Evolutionary conservation across 257 asterid species (phyloP).

Genomic region (Echites panduratus): DNA sequence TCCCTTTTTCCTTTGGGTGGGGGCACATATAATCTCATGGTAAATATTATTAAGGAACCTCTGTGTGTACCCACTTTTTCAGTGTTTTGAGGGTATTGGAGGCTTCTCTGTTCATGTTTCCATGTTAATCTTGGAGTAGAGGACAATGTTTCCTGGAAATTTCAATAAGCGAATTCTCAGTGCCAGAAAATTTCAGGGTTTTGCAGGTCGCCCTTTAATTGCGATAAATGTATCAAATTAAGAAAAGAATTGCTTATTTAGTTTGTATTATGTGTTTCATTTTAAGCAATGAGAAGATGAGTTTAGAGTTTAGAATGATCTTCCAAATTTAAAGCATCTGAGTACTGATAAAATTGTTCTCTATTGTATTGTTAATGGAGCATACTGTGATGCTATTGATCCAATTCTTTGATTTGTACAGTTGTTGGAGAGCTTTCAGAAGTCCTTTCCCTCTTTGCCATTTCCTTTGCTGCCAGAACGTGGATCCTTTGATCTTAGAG

Average conservation of each 20-base stretch:
- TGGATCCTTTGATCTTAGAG: conserved; percentile 76
- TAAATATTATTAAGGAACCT: background rate
- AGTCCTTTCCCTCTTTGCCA: conserved; percentile 61
- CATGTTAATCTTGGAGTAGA: background rate
- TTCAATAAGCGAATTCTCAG: background rate
- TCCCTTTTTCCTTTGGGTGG: background rate
- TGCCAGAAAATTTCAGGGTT: background rate
- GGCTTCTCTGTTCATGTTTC: background rate
- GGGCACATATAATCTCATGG: background rate
- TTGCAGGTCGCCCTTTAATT: background rate
- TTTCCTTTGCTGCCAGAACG: conserved; percentile 93
- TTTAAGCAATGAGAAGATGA: background rate
- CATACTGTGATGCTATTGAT: background rate
- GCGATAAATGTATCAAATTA: background rate
- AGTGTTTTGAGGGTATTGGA: background rate
- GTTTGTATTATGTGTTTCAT: background rate
- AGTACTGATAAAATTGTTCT: background rate
- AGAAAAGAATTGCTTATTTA: background rate
- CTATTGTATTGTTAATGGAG: background rate
- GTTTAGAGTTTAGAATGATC: background rate
- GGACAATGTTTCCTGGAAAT: background rate
- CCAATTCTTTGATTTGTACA: conserved; percentile 33
- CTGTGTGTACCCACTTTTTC: too few relatives aligned
- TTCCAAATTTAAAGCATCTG: background rate
- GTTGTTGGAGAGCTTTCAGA: conserved; percentile 73